A percentile compares a stretch with the other conserved stretches of the same genome.
phyloP scores from a whole-genome alignment of 768 basidiomycete species.

The Lactifluus rugatus region DNA sequence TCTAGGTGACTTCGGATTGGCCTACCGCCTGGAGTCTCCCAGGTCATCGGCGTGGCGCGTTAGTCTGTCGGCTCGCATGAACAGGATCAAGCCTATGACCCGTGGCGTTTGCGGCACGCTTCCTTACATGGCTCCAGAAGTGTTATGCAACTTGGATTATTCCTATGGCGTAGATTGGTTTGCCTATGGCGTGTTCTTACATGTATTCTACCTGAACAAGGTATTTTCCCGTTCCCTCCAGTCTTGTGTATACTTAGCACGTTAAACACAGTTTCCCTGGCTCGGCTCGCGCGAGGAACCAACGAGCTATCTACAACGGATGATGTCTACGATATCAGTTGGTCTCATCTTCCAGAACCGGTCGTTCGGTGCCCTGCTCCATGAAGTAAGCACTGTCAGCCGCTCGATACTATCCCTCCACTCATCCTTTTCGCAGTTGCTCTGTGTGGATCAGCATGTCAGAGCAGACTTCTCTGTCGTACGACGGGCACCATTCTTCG shows the following conservation, averaged over 20 bases:
- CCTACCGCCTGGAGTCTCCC: constrained; percentile 8
- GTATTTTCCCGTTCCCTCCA: background rate
- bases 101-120: constrained; percentile 12
- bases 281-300: constrained; percentile 7
- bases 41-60: background rate
- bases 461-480: constrained; percentile 8
- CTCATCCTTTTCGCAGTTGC: background rate
- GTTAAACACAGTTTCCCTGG: constrained; percentile 12
- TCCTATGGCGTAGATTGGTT: constrained; percentile 19
- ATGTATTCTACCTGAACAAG: constrained; percentile 9
- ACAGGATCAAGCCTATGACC: background rate
- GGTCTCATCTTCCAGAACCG: constrained; percentile 2
- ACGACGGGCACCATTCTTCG: constrained; percentile 4
- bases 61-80: background rate
- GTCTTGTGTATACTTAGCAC: background rate
- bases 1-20: constrained; percentile 76
- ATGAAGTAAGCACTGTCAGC: background rate
- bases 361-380: constrained; percentile 3
- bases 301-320: constrained; percentile 7
- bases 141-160: constrained; percentile 9
- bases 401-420: background rate
- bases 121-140: constrained; percentile 19
- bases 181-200: constrained; percentile 15
- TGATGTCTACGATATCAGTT: constrained; percentile 3
- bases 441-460: constrained; percentile 1